Percentiles rank a stretch among this genome's conserved stretches.
Evolutionary conservation across 371 early-diverging fungal species (phyloP).

Genomic region (Mucor plumbeus): DNA sequence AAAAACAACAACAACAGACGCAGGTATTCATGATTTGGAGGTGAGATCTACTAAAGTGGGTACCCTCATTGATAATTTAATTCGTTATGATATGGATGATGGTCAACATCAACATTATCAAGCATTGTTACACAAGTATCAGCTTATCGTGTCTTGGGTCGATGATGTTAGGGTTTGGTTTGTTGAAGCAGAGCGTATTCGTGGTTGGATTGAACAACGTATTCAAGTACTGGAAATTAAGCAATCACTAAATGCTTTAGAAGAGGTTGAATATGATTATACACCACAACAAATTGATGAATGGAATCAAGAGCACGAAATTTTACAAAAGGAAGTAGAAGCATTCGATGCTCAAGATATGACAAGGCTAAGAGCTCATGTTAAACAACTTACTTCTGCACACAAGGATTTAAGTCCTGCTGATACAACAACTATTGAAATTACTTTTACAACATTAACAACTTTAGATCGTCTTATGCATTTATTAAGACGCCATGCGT

Average conservation of each 20-base stretch:
- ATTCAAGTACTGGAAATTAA: conserved; percentile 32
- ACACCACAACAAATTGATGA: conserved; percentile 33
- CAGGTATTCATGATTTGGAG: conserved; percentile 45
- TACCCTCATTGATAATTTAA: conserved; percentile 19
- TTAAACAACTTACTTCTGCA: conserved; percentile 47
- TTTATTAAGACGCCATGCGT: conserved; percentile 37
- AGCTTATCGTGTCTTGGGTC: conserved; percentile 47
- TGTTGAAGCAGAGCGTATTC: conserved; percentile 52
- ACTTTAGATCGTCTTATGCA: conserved; percentile 55
- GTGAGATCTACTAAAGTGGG: conserved; percentile 30
- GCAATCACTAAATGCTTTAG: conserved; percentile 28
- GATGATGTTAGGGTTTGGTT: conserved; percentile 59
- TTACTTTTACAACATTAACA: conserved; percentile 54
- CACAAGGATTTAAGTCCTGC: conserved; percentile 52
- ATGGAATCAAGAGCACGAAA: conserved; percentile 29
- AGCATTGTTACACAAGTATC: conserved; percentile 37
- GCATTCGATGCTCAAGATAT: conserved; percentile 54
- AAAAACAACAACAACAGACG: conserved; percentile 44
- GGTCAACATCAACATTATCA: conserved; percentile 10
- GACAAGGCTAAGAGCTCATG: conserved; percentile 54
- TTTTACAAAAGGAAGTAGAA: conserved; percentile 22
- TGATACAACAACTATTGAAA: conserved; percentile 61
- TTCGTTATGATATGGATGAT: conserved; percentile 1
- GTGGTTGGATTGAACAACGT: conserved; percentile 52
- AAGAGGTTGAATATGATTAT: conserved; percentile 32